Conservation (phyloP, 2,329 filamentous ascomycete species). For the Ambrosiella xylebori region DNA sequence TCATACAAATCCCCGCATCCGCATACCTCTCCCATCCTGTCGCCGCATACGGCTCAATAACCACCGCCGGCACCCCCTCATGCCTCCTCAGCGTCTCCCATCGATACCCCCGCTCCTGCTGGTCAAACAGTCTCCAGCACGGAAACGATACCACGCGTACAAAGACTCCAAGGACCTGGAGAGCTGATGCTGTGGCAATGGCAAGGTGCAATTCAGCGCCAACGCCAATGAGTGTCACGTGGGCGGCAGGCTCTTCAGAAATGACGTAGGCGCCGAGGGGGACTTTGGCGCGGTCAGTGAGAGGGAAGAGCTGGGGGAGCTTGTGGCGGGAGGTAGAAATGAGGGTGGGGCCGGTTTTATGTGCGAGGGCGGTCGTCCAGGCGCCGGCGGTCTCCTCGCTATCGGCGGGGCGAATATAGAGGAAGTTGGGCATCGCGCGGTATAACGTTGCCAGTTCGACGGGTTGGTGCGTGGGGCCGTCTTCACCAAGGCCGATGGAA, state of each 20-base stretch:
- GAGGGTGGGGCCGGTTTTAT: conserved; percentile 26
- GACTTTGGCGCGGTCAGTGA: conserved; percentile 25
- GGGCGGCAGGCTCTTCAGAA: conserved; percentile 25
- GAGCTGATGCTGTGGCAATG: conserved; percentile 21
- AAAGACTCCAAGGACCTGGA: conserved; percentile 24
- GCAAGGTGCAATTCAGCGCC: conserved; percentile 23
- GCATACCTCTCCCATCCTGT: conserved; percentile 45
- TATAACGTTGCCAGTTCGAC: conserved; percentile 39
- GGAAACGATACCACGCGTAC: conserved; percentile 28
- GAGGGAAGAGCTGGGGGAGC: conserved; percentile 23
- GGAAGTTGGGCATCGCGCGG: conserved; percentile 44
- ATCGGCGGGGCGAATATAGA: conserved; percentile 43
- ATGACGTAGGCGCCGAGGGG: conserved; percentile 30
- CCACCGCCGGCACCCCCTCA: conserved; percentile 31
- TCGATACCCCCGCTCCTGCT: conserved; percentile 26
- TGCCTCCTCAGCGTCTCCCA: conserved; percentile 27
- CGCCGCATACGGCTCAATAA: conserved; percentile 41
- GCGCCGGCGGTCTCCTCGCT: conserved; percentile 40
- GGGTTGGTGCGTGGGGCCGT: conserved; percentile 46
- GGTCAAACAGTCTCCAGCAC: conserved; percentile 27
- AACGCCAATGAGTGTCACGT: conserved; percentile 27
- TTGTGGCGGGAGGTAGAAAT: conserved; percentile 31
- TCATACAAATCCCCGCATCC: conserved; percentile 36
- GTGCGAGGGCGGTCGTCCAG: conserved; percentile 30
- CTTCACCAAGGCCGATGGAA: conserved; percentile 40